Evolutionary conservation across 140 eudicot species (phyloP).

Genomic region (Cichorium intybus): DNA sequence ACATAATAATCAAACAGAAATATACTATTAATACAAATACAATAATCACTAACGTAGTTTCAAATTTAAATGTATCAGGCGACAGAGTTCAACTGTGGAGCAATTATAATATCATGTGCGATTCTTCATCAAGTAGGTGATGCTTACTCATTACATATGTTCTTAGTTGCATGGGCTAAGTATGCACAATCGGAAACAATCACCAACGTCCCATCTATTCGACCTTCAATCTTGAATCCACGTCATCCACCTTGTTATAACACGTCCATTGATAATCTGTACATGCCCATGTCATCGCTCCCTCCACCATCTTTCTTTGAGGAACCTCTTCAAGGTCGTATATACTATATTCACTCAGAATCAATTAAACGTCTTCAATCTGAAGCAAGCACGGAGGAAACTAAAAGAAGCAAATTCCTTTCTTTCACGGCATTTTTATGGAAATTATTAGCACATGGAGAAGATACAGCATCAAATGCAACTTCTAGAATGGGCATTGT

Average conservation of each 20-base stretch:
- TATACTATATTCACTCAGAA: constrained; percentile 31
- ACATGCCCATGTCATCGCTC: too few species aligned
- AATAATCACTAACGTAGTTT: too few species aligned
- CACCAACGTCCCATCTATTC: constrained; percentile 39
- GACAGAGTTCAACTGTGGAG: constrained; percentile 61
- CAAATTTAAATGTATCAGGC: constrained; percentile 33
- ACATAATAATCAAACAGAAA: too few species aligned
- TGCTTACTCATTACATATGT: constrained; percentile 59
- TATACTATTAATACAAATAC: too few species aligned
- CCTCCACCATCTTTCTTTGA: constrained; percentile 20
- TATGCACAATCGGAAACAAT: constrained; percentile 25
- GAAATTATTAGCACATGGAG: constrained; percentile 34
- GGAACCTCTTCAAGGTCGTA: constrained; percentile 40
- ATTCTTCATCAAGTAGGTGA: constrained; percentile 59
- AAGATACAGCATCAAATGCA: neutral
- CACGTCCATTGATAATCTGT: constrained; percentile 37
- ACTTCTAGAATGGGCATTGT: constrained; percentile 53
- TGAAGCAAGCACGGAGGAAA: constrained; percentile 30
- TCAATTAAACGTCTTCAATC: constrained; percentile 45
- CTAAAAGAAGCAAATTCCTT: constrained; percentile 41
- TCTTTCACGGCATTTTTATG: constrained; percentile 45
- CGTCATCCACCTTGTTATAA: constrained; percentile 43
- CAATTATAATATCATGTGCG: constrained; percentile 50
- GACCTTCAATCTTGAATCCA: constrained; percentile 48
- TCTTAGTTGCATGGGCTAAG: constrained; percentile 58